Evolutionary conservation across 352 stramenopile genomes (phyloP), one percentile per base, ranked within the genome.

Genomic region (Phytophthora colocasiae): DNA sequence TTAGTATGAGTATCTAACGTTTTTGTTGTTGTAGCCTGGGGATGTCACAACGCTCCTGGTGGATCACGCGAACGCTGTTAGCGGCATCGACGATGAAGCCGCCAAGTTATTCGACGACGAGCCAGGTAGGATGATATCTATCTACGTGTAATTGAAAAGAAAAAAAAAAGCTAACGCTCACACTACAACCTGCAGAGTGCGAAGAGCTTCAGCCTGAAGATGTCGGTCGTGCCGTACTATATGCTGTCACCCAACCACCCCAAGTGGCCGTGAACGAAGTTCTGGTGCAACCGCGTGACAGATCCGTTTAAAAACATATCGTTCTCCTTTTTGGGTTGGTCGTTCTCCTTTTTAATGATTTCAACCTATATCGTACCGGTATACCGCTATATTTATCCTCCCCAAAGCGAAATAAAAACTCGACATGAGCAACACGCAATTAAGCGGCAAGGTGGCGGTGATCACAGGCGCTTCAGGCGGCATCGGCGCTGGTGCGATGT

Each of bases 201-300:
- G 70, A 92, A 45, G 71, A 96, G 48, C 73, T 97, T 34, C 80
- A 96, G 71, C 71, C 87, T 6, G 50, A 85, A 55, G 88, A 97
- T 63, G 73, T 97, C 31, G 90, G 80, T 6, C 77, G 87, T 46
- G 89, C 90, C 4, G 90, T 97, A 17, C 49, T 97, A 27, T 97
- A 93, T 61, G 87, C 89, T 5, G 77, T 97, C 47, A 90, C 80
- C 9, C 86, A 93, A 44, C 90, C 91, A 10, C 41, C 75, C 17
- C 89, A 96, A 72, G 86, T 96, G 15, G 85, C 87, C n/a, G 83
- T 97, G 43, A 97, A 97, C 69, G 87, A 93, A 60, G 73, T 97
- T 22, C 78, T 97, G 27, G 87, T 97, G 38, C 87, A 97, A 62
- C 85, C 90, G n/a, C 83, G 89, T 22, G 90, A 96, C 64, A 84